Evolutionary conservation across 805 yeast species (phyloP).

Genomic region (Lachancea cidri): DNA sequence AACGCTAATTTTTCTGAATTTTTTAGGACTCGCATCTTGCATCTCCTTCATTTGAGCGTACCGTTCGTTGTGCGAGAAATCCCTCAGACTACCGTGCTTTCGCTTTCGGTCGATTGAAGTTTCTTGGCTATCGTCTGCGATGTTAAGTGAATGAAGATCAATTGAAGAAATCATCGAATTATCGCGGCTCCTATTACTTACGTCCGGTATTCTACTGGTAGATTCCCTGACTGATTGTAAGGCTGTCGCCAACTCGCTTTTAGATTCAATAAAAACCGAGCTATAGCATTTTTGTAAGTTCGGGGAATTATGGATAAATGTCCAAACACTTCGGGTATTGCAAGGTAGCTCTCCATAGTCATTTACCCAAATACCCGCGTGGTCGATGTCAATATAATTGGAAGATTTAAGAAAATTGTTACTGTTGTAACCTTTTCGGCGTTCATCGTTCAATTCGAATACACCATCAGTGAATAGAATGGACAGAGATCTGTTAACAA

Average conservation of each 20-base stretch:
- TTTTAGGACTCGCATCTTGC: slow-evolving; percentile 10
- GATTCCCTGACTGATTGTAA: slow-evolving; percentile 1
- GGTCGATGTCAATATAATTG: slow-evolving; percentile 20
- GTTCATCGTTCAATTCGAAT: slow-evolving; percentile 9
- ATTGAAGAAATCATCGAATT: slow-evolving; percentile 13
- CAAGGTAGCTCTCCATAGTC: slow-evolving; percentile 11
- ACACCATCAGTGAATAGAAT: slow-evolving; percentile 9
- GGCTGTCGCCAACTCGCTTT: neutral
- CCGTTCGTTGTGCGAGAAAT: slow-evolving; percentile 16
- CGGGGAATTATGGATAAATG: slow-evolving; percentile 17
- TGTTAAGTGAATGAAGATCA: slow-evolving; percentile 16
- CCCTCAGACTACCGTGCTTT: slow-evolving; percentile 18
- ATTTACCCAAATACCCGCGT: slow-evolving; percentile 15
- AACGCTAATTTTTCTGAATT: slow-evolving; percentile 29
- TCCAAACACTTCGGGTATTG: slow-evolving; percentile 11
- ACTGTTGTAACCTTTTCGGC: slow-evolving; percentile 5
- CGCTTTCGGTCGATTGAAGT: slow-evolving; percentile 15
- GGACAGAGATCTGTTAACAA: slow-evolving; percentile 12
- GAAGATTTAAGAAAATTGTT: slow-evolving; percentile 12
- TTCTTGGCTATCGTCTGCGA: slow-evolving; percentile 16
- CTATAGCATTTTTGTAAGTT: slow-evolving; percentile 19
- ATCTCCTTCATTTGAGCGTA: slow-evolving; percentile 18
- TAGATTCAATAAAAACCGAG: slow-evolving; percentile 8
- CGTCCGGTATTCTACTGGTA: neutral
- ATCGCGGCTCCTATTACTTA: neutral